Evolutionary conservation across 352 stramenopile species (phyloP).

Genomic region (Aphanomyces cochlioides): DNA sequence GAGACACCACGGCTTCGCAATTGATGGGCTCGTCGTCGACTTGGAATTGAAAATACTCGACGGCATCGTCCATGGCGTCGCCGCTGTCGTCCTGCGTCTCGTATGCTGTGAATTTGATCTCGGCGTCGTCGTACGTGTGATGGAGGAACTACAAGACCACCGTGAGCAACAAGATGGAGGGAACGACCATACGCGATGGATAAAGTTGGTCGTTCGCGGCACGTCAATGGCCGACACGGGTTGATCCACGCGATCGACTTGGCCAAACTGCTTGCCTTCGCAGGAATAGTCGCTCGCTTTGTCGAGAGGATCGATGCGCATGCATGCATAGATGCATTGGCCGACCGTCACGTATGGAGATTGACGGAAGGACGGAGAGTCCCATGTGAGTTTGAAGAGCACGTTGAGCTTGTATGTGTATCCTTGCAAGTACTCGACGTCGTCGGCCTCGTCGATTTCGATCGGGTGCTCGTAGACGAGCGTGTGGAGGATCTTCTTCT

Average conservation of each 20-base stretch:
- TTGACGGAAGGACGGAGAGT: neutral
- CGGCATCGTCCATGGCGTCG: neutral
- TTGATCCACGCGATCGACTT: neutral
- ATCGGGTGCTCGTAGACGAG: slow-evolving; percentile 26
- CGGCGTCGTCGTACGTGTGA: slow-evolving; percentile 25
- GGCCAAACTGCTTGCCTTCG: slow-evolving; percentile 10
- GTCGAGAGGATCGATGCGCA: neutral
- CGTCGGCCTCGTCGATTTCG: neutral
- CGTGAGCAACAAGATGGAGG: neutral
- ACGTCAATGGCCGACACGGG: neutral
- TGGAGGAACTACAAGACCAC: slow-evolving; percentile 13
- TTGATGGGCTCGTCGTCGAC: slow-evolving; percentile 22
- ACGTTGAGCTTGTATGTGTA: slow-evolving; percentile 27
- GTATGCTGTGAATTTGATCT: slow-evolving; percentile 21
- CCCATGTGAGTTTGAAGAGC: slow-evolving; percentile 24
- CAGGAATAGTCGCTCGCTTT: neutral
- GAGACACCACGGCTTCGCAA: slow-evolving; percentile 14
- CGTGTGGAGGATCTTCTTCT: slow-evolving; percentile 10
- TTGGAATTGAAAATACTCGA: slow-evolving; percentile 28
- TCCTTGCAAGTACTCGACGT: slow-evolving; percentile 13
- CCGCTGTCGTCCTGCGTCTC: slow-evolving; percentile 23
- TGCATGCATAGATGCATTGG: slow-evolving; percentile 25
- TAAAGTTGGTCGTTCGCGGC: neutral
- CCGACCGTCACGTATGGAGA: slow-evolving; percentile 23
- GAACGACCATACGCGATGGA: slow-evolving; percentile 1